Base-by-base conservation (phyloP, 2,329 filamentous ascomycete genomes). In the Colletotrichum eremochloae region DNA sequence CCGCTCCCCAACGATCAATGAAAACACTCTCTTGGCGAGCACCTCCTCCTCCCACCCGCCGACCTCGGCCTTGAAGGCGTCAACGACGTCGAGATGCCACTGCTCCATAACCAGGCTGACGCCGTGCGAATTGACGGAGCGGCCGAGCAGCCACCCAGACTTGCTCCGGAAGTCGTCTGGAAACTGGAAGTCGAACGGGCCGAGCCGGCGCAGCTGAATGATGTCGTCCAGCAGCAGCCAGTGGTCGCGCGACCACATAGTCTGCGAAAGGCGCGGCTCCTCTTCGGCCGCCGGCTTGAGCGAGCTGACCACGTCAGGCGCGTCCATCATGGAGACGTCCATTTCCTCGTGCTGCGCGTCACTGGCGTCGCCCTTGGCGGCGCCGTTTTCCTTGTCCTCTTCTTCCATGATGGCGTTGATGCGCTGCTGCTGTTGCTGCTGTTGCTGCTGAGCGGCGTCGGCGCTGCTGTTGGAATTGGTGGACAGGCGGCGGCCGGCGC, bases 31-130 rank as follows among this genome's bases (percentile, higher is more conserved):
- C 80, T 86, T 89, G 12, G 84, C 85, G 8, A 91, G 78, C 14
- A 79, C 79, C 9, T 75, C 80, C 75, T 86, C 87, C 31, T 86
- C 84, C 87, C 88, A 90, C 3, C 81, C 80, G 24, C 84, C 84
- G 3, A 88, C 82, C 70, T 86, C 81, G 15, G 77, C 76, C 68
- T 79, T 80, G 75, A 90, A 90, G 3, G 85, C 88, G 70, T 89
- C 86, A 33, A 90, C 83, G 66, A 89, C 84, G 71, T 90, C 88
- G 24, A 90, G 78, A 71, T 91, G 89, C 88, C 88, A 90, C 68
- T 81, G 77, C 78, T 89, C 84, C 24, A 91, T 80, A 31, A 81
- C 73, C 80, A 90, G 81, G 5, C 79, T 78, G 77, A 84, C 81
- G 57, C 83, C 86, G 46, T 86, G 83, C 38, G 85, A 84, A 33